Conservation (phyloP, 2,329 filamentous ascomycete genomes). For the Phyllosticta citriasiana region DNA sequence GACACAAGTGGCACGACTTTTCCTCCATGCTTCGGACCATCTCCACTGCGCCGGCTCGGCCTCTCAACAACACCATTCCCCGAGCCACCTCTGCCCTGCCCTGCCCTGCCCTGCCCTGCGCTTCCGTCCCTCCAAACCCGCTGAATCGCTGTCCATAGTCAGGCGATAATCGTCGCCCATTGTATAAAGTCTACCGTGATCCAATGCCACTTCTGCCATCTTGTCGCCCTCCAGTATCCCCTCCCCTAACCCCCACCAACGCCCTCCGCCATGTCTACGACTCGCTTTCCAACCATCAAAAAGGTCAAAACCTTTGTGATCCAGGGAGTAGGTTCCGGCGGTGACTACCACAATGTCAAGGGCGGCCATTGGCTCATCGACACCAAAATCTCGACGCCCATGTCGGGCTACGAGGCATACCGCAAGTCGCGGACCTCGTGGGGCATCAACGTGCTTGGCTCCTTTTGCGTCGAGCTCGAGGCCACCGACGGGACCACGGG, state of each 20-base stretch:
- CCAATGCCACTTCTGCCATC: not conserved
- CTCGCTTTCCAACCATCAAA: conserved; percentile 66
- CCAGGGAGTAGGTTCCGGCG: conserved; percentile 52
- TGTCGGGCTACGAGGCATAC: conserved; percentile 82
- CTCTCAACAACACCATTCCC: not conserved
- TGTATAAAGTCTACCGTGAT: not conserved
- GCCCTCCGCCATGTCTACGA: conserved; percentile 14
- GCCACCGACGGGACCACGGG: conserved; percentile 84
- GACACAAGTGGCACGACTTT: too few relatives aligned
- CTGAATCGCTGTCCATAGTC: too few relatives aligned
- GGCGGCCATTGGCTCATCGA: conserved; percentile 71
- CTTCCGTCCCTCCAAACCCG: not conserved
- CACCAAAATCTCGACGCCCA: conserved; percentile 83
- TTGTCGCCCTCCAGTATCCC: conserved; percentile 18
- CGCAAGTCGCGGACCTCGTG: conserved; percentile 79
- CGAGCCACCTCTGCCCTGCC: not conserved
- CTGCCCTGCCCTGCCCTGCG: too few relatives aligned
- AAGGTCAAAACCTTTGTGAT: conserved; percentile 64
- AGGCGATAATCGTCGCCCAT: too few relatives aligned
- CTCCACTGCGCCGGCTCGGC: not conserved
- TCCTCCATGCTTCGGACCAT: not conserved
- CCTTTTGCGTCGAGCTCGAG: conserved; percentile 84
- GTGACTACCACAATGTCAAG: conserved; percentile 89
- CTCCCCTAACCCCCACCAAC: conserved; percentile 13
- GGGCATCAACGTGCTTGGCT: conserved; percentile 92